Conservation (phyloP, 352 stramenopile genomes). For the Halophytophthora batemanensis region DNA sequence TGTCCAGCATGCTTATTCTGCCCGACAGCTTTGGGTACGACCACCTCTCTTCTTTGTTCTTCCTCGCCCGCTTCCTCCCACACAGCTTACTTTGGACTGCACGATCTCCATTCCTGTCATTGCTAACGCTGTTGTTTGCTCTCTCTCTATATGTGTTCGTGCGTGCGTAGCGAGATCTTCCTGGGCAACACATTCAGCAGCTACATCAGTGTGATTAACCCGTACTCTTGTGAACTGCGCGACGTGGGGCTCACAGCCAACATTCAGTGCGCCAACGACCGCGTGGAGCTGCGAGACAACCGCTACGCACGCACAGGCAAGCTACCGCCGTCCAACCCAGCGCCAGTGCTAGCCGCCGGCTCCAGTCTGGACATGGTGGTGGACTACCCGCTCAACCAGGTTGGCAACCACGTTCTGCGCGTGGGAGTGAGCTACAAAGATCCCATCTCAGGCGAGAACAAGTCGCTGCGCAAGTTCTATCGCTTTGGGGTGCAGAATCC, state of each 20-base stretch:
- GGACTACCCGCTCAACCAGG: conserved; percentile 87
- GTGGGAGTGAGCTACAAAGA: conserved; percentile 79
- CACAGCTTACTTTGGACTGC: too few relatives aligned
- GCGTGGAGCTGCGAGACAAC: conserved; percentile 77
- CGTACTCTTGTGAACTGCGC: conserved; percentile 73
- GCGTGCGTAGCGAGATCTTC: conserved; percentile 81
- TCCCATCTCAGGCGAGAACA: conserved; percentile 69
- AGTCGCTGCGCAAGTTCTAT: conserved; percentile 91
- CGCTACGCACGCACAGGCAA: conserved; percentile 66
- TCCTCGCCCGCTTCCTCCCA: neutral
- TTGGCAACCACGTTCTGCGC: conserved; percentile 83
- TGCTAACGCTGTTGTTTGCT: neutral
- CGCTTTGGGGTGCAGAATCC: conserved; percentile 89
- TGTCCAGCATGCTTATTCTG: conserved; percentile 88
- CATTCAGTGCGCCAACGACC: conserved; percentile 84
- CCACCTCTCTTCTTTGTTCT: neutral
- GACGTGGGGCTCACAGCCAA: conserved; percentile 80
- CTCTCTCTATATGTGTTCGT: conserved; percentile 4
- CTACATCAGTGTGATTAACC: conserved; percentile 92
- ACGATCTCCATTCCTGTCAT: neutral
- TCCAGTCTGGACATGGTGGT: conserved; percentile 91
- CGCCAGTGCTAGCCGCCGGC: conserved; percentile 56
- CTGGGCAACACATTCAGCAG: conserved; percentile 91
- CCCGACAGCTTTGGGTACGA: conserved; percentile 88
- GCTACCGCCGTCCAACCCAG: conserved; percentile 71